Percentiles rank a stretch among this genome's conserved stretches.
phyloP scores from a whole-genome alignment of 176 grass and related monocot species.

The Eragrostis nindensis region DNA sequence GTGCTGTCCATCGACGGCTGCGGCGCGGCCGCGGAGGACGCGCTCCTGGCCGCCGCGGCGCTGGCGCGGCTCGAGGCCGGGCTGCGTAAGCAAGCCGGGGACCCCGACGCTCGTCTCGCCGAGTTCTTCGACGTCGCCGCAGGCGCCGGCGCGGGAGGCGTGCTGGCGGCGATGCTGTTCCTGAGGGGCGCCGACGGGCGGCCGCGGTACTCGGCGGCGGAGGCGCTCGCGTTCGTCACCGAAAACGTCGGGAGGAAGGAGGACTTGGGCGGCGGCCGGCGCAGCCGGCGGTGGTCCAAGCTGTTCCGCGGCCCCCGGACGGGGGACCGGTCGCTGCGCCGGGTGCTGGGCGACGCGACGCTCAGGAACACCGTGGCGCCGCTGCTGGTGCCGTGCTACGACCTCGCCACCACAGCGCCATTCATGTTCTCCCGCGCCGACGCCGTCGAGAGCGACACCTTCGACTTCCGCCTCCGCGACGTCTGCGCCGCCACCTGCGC shows the following conservation, averaged over 20 bases:
- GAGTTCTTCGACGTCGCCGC: conserved; percentile 83
- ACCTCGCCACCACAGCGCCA: conserved; percentile 60
- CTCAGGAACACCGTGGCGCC: conserved; percentile 67
- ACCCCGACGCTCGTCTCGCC: conserved; percentile 48
- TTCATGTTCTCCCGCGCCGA: conserved; percentile 90
- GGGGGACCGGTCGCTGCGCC: conserved; percentile 22
- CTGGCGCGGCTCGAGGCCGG: conserved; percentile 61
- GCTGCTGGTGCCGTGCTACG: conserved; percentile 80
- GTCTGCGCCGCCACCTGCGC: conserved; percentile 64
- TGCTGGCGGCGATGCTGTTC: conserved; percentile 74
- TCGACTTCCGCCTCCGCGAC: conserved; percentile 78
- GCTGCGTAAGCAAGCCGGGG: conserved; percentile 45
- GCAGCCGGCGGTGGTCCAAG: conserved; percentile 31
- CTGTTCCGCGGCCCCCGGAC: conserved; percentile 5
- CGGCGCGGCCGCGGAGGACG: conserved; percentile 47
- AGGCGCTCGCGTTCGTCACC: conserved; percentile 57
- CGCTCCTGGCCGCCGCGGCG: conserved; percentile 59
- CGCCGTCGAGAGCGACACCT: conserved; percentile 71
- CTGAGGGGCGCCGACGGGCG: conserved; percentile 51
- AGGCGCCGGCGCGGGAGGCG: conserved; percentile 51
- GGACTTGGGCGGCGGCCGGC: conserved; percentile 10
- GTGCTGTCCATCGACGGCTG: conserved; percentile 82
- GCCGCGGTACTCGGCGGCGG: conserved; percentile 56
- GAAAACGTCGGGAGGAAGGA: background rate
- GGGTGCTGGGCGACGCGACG: conserved; percentile 71